A percentile compares a stretch with the other conserved stretches of the same genome.
phyloP scores from a whole-genome alignment of 2,329 filamentous ascomycete species.

The Eutypella sp. region DNA sequence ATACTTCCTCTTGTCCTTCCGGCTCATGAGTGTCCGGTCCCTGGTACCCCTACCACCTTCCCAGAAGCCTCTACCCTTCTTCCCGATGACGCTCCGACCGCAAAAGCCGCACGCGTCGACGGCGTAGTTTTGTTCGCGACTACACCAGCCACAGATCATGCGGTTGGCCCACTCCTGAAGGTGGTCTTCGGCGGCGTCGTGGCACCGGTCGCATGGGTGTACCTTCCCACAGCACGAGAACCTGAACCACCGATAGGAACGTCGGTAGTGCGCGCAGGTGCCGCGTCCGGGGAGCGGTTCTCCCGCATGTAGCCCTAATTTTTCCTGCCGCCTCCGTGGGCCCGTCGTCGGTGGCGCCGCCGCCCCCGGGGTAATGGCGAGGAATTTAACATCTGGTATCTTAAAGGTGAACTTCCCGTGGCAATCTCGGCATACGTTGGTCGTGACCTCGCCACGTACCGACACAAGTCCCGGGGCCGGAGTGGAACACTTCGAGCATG shows the following conservation, averaged over 20 bases:
- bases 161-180: slow-evolving; percentile 75
- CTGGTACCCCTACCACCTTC: slow-evolving; percentile 82
- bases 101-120: slow-evolving; percentile 74
- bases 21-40: slow-evolving; percentile 65
- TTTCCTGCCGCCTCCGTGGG: slow-evolving; percentile 44
- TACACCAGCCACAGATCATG: slow-evolving; percentile 79
- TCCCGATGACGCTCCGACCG: slow-evolving; percentile 62
- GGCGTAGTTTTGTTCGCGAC: slow-evolving; percentile 73
- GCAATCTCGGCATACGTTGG: slow-evolving; percentile 73
- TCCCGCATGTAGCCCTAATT: slow-evolving; percentile 52
- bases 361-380: slow-evolving; percentile 59
- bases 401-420: slow-evolving; percentile 76
- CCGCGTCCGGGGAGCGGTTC: slow-evolving; percentile 50
- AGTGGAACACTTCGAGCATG: slow-evolving; percentile 71
- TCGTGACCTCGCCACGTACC: slow-evolving; percentile 67
- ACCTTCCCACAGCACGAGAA: slow-evolving; percentile 59
- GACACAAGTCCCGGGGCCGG: slow-evolving; percentile 63
- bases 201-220: slow-evolving; percentile 65
- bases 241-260: slow-evolving; percentile 59
- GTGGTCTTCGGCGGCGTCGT: slow-evolving; percentile 67
- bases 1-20: slow-evolving; percentile 71
- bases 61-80: slow-evolving; percentile 70
- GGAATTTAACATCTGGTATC: slow-evolving; percentile 73
- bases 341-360: slow-evolving; percentile 35
- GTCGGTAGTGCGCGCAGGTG: slow-evolving; percentile 53